phyloP scores from a whole-genome alignment of 305 asterid species.

The Andrographis paniculata region DNA sequence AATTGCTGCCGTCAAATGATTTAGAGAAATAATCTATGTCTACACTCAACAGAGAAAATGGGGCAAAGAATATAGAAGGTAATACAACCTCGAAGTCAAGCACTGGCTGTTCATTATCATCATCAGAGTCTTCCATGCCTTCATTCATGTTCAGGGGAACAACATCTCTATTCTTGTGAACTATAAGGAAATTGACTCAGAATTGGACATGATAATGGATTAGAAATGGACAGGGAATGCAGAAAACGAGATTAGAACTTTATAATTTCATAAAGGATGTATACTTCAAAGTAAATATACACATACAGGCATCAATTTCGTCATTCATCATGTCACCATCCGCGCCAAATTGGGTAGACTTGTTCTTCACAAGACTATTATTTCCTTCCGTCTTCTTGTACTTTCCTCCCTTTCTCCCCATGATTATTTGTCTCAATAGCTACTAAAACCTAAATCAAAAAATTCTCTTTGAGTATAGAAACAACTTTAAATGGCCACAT shows the following conservation, averaged over 20 bases:
- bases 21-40: constrained; percentile 3
- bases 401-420: constrained; percentile 48
- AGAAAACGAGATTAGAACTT: constrained; percentile 3
- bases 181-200: constrained; percentile 27
- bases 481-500: too few species aligned
- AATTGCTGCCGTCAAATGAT: too few species aligned
- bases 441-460: too few species aligned
- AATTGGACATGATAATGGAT: background rate
- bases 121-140: constrained; percentile 62
- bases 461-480: too few species aligned
- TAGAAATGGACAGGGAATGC: background rate
- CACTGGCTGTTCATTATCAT: constrained; percentile 71
- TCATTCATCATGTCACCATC: constrained; percentile 52
- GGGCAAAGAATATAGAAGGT: background rate
- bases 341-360: constrained; percentile 16
- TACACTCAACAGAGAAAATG: background rate
- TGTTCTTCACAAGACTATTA: constrained; percentile 19
- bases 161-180: constrained; percentile 83
- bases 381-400: constrained; percentile 41
- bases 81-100: constrained; percentile 63
- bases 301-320: constrained; percentile 60
- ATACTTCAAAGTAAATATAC: constrained; percentile 1
- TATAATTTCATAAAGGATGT: background rate
- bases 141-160: constrained; percentile 58
- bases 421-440: constrained; percentile 19